These are phyloP conservation scores for Coniferiporia sulphurascens DNA, from an alignment of 1,284 basidiomycete genomes.

Conservation along the genomic window DNA sequence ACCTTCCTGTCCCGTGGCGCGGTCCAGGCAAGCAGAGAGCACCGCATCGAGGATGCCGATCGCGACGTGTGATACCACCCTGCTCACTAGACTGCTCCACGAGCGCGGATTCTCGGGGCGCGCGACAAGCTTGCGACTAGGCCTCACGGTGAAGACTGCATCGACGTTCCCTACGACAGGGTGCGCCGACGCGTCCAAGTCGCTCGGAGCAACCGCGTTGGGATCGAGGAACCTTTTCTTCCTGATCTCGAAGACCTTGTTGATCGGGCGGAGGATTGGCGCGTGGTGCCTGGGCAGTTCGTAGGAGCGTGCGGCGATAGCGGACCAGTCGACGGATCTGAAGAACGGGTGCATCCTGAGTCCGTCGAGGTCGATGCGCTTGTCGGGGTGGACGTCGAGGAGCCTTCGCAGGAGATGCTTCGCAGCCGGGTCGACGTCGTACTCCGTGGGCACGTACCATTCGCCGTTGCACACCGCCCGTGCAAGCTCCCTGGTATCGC, in stretches of 20 bases:
- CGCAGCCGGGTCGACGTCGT: too few species aligned
- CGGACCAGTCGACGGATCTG: conserved; percentile 35
- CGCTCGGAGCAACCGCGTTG: not conserved
- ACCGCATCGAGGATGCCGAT: not conserved
- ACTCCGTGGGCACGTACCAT: too few species aligned
- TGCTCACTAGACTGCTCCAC: too few species aligned
- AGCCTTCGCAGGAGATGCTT: too few species aligned
- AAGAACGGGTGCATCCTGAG: conserved; percentile 19
- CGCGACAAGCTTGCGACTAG: not conserved
- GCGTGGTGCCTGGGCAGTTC: not conserved
- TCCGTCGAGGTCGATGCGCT: too few species aligned
- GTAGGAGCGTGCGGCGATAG: not conserved
- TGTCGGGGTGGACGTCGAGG: too few species aligned
- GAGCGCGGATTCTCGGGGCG: not conserved
- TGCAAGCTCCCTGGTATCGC: too few species aligned
- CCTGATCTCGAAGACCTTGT: not conserved
- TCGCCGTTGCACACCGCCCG: too few species aligned
- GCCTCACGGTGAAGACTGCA: not conserved
- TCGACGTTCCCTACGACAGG: too few species aligned
- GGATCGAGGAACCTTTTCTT: not conserved
- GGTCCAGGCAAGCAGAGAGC: too few species aligned
- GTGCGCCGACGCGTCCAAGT: not conserved
- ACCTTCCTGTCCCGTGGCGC: too few species aligned
- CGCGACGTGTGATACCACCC: too few species aligned
- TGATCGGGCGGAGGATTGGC: not conserved